Percentiles rank a stretch among this genome's conserved stretches.
Evolutionary conservation across 106 monocot species (phyloP).

Genomic region (Xerophyta viscosa): DNA sequence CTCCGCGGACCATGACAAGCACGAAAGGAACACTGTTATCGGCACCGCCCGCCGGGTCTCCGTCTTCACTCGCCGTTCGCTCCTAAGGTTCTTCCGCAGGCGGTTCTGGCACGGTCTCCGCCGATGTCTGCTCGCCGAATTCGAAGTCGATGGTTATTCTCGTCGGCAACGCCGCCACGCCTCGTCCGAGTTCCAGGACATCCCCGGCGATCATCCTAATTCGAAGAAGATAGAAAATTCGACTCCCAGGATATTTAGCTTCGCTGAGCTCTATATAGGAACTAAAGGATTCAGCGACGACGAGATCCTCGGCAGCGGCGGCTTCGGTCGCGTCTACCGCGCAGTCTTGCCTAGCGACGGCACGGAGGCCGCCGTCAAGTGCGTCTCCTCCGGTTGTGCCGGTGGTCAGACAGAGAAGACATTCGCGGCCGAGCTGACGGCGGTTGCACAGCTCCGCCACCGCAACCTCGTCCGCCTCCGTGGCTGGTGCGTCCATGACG

Average conservation of each 20-base stretch:
- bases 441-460: conserved; percentile 96
- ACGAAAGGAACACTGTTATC: neutral
- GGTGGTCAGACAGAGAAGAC: conserved; percentile 46
- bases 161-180: neutral
- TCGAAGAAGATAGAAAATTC: conserved; percentile 4
- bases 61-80: neutral
- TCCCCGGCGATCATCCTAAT: conserved; percentile 15
- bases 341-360: conserved; percentile 61
- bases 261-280: conserved; percentile 86
- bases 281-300: conserved; percentile 61
- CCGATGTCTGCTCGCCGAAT: conserved; percentile 12
- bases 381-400: conserved; percentile 31
- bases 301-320: conserved; percentile 73
- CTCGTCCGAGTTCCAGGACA: conserved; percentile 43
- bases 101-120: conserved; percentile 4
- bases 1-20: no score
- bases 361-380: conserved; percentile 72
- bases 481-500: conserved; percentile 77
- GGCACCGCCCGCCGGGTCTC: neutral
- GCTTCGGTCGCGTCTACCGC: conserved; percentile 80
- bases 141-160: neutral
- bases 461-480: conserved; percentile 82
- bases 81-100: neutral
- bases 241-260: conserved; percentile 68
- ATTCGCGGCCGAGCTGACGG: conserved; percentile 72